Base-by-base conservation (phyloP, 345 rosid genomes). In the Geranium brycei region DNA sequence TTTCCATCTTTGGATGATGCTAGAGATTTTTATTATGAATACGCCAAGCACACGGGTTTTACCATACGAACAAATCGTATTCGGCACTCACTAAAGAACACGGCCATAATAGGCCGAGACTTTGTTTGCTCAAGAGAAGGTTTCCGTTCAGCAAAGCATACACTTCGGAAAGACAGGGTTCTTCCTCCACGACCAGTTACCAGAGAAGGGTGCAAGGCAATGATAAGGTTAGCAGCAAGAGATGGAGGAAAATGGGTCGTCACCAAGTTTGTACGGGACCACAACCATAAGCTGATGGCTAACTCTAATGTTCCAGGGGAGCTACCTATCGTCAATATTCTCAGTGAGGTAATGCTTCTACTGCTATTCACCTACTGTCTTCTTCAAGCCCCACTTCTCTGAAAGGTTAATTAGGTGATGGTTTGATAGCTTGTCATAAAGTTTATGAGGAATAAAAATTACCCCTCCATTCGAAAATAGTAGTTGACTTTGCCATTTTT, bases 161-260 rank as follows among this genome's bases (percentile, higher is more conserved):
- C 71, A 4, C 60, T 67, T 31, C 70, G 75, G 58, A 70, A 78
- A 62, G 82, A 75, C 66, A 67, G 82, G 65, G 73, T 72, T 62
- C 82, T 78, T 72, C 82, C 82, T 59, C 78, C 77, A 4, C 51
- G 79, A 38, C 82, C 79, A 23, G 30, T 72, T 64, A 75, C 78
- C 0, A 78, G 82, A 70, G 82, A 78, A 75, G 79, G 82, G n/a
- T 78, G 82, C 68, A 78, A 69, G 64, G 77, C 82, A 5, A 75
- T 75, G 82, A 78, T 78, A 66, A 78, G 78, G 68, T 60, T 75
- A 62, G 82, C 82, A 18, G 77, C 77, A n/a, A 72, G 77, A 59
- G 82, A 70, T 62, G 79, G 67, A 62, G 72, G 71, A 19, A 75
- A 69, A 69, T 78, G 82, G 79, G 59, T 68, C 41, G 82, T 75